These are phyloP conservation scores for Podaxis sp. DNA, from an alignment of 768 basidiomycete species.

Conservation along the genomic window DNA sequence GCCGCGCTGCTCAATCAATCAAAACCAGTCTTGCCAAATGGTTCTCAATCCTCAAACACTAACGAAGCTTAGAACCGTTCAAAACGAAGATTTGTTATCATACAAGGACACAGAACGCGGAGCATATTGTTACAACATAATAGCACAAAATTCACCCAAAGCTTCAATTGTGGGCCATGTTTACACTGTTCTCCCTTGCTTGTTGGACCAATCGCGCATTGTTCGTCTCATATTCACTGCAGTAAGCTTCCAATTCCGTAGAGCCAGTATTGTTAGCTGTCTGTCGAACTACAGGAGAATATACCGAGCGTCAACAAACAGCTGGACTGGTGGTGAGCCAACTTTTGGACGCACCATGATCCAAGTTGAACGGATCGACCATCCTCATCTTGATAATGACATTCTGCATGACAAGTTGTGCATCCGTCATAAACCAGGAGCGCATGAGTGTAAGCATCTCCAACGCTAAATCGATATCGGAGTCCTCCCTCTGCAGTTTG, in stretches of 20 bases:
- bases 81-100: no score
- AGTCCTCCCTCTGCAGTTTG: constrained; percentile 1
- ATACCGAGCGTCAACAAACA: not conserved
- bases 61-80: no score
- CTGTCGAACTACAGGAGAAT: constrained; percentile 21
- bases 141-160: not conserved
- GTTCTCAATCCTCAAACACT: no score
- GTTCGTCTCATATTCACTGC: constrained; percentile 25
- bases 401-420: constrained; percentile 10
- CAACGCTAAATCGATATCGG: constrained; percentile 9
- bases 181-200: not conserved
- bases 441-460: constrained; percentile 15
- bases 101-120: no score
- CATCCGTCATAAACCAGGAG: constrained; percentile 7
- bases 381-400: constrained; percentile 17
- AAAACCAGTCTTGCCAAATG: no score
- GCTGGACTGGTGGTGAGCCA: not conserved
- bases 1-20: no score
- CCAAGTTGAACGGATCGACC: constrained; percentile 27
- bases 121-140: no score
- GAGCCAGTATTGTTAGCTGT: constrained; percentile 21
- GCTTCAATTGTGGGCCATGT: not conserved
- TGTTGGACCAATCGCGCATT: constrained; percentile 18
- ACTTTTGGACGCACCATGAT: constrained; percentile 24
- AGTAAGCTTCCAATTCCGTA: constrained; percentile 20